These are phyloP conservation scores for Pezizomycotina sp. DNA, from an alignment of 2,329 filamentous ascomycete species.

Conservation along the genomic window DNA sequence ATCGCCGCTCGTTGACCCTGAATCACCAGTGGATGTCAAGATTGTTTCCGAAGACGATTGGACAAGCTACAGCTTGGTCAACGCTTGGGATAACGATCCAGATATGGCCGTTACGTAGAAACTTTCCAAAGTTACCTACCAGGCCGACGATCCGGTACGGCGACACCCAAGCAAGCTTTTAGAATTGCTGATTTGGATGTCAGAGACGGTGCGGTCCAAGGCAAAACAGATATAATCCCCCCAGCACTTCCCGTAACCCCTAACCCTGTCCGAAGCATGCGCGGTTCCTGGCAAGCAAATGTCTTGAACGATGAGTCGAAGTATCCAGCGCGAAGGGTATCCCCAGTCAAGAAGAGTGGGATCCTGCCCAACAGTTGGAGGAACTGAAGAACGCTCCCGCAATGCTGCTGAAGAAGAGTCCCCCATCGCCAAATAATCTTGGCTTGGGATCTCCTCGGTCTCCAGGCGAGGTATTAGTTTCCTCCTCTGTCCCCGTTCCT, in stretches of 20 bases:
- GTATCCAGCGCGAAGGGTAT: conserved; percentile 24
- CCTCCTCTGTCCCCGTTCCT: conserved; percentile 22
- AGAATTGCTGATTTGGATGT: conserved; percentile 3
- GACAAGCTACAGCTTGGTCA: conserved; percentile 56
- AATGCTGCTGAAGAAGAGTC: conserved; percentile 18
- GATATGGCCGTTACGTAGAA: conserved; percentile 81
- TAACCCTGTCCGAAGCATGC: conserved; percentile 20
- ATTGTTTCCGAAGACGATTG: conserved; percentile 39
- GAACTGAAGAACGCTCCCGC: conserved; percentile 17
- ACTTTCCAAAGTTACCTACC: conserved; percentile 28
- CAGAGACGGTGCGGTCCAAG: conserved; percentile 1
- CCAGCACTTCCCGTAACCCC: conserved; percentile 23
- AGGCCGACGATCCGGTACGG: conserved; percentile 7
- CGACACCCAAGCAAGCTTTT: conserved; percentile 9
- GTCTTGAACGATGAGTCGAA: conserved; percentile 22
- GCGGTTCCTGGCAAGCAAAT: conserved; percentile 16
- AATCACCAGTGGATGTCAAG: conserved; percentile 27
- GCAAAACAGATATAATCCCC: conserved; percentile 2
- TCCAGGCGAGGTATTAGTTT: conserved; percentile 18
- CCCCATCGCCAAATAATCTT: conserved; percentile 23
- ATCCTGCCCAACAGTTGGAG: conserved; percentile 16
- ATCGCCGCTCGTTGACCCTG: conserved; percentile 36
- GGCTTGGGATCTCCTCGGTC: conserved; percentile 21
- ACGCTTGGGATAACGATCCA: conserved; percentile 86
- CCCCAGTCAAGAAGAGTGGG: conserved; percentile 24